Percentiles rank a stretch among this genome's conserved stretches.
Conservation (phyloP, 495 filamentous ascomycete genomes). For the Aspergillus wentii region DNA sequence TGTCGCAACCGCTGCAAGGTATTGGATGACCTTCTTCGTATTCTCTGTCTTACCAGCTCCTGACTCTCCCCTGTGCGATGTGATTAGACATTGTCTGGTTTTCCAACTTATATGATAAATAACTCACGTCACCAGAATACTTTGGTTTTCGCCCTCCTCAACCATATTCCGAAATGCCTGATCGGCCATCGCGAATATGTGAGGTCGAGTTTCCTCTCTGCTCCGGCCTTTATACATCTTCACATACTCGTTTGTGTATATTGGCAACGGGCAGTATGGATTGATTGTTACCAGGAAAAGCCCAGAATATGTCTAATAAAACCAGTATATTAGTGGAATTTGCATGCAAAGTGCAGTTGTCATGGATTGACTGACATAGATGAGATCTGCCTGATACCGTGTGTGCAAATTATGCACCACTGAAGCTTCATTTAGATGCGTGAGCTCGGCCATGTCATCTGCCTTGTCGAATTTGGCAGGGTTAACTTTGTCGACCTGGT, state of each 20-base stretch:
- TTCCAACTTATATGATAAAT: not conserved
- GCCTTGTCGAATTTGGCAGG: slow-evolving; percentile 99
- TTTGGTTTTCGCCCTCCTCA: slow-evolving; percentile 93
- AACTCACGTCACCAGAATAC: slow-evolving; percentile 84
- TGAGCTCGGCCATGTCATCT: slow-evolving; percentile 98
- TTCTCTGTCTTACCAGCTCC: slow-evolving; percentile 99
- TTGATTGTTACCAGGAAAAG: slow-evolving; percentile 97
- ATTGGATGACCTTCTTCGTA: slow-evolving; percentile 99
- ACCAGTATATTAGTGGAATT: slow-evolving; percentile 9
- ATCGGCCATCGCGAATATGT: slow-evolving; percentile 98
- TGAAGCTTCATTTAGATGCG: slow-evolving; percentile 94
- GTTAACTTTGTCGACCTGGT: slow-evolving; percentile 96
- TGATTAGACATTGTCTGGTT: slow-evolving; percentile 9
- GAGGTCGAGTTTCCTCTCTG: slow-evolving; percentile 90
- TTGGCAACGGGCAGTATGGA: slow-evolving; percentile 89
- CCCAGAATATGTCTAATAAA: slow-evolving; percentile 79
- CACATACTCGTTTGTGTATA: slow-evolving; percentile 95
- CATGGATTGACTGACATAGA: slow-evolving; percentile 60
- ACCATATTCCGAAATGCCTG: slow-evolving; percentile 93
- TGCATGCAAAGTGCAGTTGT: not conserved
- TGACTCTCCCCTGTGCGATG: slow-evolving; percentile 77
- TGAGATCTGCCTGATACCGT: slow-evolving; percentile 90
- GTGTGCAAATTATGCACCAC: slow-evolving; percentile 96
- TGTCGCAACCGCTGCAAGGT: slow-evolving; percentile 89
- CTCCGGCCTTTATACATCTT: slow-evolving; percentile 91